Evolutionary conservation across 768 basidiomycete genomes (phyloP), one percentile per base, ranked within the genome.

Genomic region (Psilocybe sp.): DNA sequence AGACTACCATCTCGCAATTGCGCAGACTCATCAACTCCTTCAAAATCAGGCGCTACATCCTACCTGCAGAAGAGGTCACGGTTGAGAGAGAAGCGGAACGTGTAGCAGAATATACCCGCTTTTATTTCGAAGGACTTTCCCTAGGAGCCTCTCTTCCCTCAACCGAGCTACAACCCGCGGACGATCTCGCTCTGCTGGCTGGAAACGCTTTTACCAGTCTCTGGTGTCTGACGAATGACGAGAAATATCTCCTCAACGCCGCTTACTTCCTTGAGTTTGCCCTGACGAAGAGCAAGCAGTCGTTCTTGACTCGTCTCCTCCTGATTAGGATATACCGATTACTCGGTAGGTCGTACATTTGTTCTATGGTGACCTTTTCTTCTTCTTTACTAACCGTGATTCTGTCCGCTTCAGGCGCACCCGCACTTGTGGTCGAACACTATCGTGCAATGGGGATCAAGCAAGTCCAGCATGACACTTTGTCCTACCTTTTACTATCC

Each of bases 391-490:
- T 16, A 11, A 9, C 39, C 58, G 34, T 54, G 15, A 14, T 37
- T 36, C 34, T 33, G 10, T 51, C n/a, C 32, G 46, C 35, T 20
- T 11, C 56, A 92, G 92, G 89, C 50, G 86, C 88, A 13, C 76
- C 91, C 0, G 78, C 82, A 4, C 67, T 82, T 37, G 85, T 89
- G 3, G 56, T 92, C 54, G 85, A 90, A 47, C 91, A 94, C 60
- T 95, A 92, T 63, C 82, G 83, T 23, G 69, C 73, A 18, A 75
- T 95, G 72, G 82, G 84, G 52, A 73, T 90, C 53, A 93, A 93
- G 64, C 87, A 91, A 59, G 79, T 95, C 18, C 92, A 96, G 63
- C 80, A 87, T 50, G 94, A 97, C 60, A 96, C 94, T 1, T 73
- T 97, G 7, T 91, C 90, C 1, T 90, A 96, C 62, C 79, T 91